Evolutionary conservation across 2,329 filamentous ascomycete species (phyloP).

Genomic region (Epichloe hybrida): DNA sequence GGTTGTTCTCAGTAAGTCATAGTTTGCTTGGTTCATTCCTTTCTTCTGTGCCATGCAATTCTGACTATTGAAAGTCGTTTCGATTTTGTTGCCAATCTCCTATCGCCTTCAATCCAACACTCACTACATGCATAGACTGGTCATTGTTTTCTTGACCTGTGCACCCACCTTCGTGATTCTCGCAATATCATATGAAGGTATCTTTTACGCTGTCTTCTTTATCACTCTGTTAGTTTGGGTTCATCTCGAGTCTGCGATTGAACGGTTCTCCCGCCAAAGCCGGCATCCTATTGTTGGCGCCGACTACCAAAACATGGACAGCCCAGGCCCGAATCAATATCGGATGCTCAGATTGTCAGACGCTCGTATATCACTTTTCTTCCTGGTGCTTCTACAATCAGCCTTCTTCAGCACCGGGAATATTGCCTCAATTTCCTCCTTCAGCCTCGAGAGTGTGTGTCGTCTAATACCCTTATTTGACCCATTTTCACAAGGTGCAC

Average conservation of each 20-base stretch:
- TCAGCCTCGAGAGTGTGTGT: conserved; percentile 80
- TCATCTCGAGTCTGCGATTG: conserved; percentile 47
- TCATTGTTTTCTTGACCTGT: conserved; percentile 84
- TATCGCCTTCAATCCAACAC: conserved; percentile 68
- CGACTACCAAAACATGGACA: neutral
- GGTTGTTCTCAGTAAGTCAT: conserved; percentile 53
- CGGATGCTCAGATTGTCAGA: conserved; percentile 71
- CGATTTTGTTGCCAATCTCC: conserved; percentile 66
- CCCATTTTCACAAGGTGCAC: conserved; percentile 78
- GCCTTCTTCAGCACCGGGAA: conserved; percentile 97
- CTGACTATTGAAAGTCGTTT: conserved; percentile 38
- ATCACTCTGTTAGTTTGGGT: conserved; percentile 78
- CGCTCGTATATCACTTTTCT: conserved; percentile 79
- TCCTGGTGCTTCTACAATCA: conserved; percentile 86
- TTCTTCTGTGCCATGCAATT: neutral
- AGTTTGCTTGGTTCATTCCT: neutral
- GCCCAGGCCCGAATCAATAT: conserved; percentile 16
- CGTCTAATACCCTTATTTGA: conserved; percentile 86
- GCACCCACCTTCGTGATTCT: conserved; percentile 90
- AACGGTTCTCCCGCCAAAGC: neutral
- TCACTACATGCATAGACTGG: conserved; percentile 80
- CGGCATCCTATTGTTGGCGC: neutral
- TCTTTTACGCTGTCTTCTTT: conserved; percentile 90
- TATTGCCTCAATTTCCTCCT: conserved; percentile 83
- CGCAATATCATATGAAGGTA: conserved; percentile 90